Percentiles rank a stretch among this genome's conserved stretches.
Conservation (phyloP, 768 basidiomycete species). For the Xanthoconium stramineum region DNA sequence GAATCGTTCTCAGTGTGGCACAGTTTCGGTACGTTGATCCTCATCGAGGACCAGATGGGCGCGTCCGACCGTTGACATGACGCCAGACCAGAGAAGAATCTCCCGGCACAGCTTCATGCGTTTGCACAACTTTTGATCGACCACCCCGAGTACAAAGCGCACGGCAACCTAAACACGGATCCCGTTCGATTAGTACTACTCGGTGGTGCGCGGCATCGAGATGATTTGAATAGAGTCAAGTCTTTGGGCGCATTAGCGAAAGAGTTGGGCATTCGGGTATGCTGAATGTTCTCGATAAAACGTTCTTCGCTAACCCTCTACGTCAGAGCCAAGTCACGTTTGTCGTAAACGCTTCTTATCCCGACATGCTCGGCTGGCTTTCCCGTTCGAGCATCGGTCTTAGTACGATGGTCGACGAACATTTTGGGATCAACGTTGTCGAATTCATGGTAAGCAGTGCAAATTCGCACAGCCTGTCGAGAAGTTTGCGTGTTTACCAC, state of each 20-base stretch:
- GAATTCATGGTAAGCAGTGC: conserved; percentile 82
- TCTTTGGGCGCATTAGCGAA: conserved; percentile 54
- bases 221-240: conserved; percentile 68
- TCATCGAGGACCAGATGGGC: neutral
- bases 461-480: neutral
- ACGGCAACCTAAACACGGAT: conserved; percentile 14
- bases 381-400: conserved; percentile 77
- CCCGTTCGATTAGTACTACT: conserved; percentile 67
- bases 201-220: conserved; percentile 80
- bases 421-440: conserved; percentile 97
- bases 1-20: conserved; percentile 79
- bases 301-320: conserved; percentile 1
- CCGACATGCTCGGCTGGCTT: conserved; percentile 66
- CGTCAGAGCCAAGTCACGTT: conserved; percentile 69
- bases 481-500: conserved; percentile 11
- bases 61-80: neutral
- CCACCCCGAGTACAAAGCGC: conserved; percentile 54
- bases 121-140: conserved; percentile 55
- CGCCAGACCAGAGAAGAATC: conserved; percentile 92
- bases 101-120: conserved; percentile 71
- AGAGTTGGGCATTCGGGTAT: conserved; percentile 63
- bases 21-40: conserved; percentile 73
- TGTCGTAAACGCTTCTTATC: conserved; percentile 78
- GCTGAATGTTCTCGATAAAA: conserved; percentile 17
- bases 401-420: conserved; percentile 97